These are phyloP conservation scores for Plasmopara viticola DNA, from an alignment of 352 stramenopile species.

Conservation along the genomic window DNA sequence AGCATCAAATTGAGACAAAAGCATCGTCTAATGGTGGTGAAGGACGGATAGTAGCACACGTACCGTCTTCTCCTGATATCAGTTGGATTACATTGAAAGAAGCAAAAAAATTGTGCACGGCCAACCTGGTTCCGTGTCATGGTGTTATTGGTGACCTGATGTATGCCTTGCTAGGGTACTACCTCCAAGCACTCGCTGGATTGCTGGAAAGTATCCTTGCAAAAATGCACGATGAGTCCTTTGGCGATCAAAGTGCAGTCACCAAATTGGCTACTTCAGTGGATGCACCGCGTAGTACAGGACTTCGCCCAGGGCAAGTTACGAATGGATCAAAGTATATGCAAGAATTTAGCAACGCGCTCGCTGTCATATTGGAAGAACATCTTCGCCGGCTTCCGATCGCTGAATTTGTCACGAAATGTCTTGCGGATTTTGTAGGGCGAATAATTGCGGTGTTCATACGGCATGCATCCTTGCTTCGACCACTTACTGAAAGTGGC, in stretches of 20 bases:
- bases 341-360: constrained; percentile 60
- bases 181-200: constrained; percentile 55
- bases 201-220: constrained; percentile 58
- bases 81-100: constrained; percentile 32
- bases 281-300: constrained; percentile 14
- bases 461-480: constrained; percentile 62
- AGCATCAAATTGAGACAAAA: constrained; percentile 28
- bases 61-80: constrained; percentile 4
- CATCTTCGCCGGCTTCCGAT: constrained; percentile 62
- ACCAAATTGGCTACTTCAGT: constrained; percentile 4
- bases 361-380: constrained; percentile 63
- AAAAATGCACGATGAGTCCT: constrained; percentile 84
- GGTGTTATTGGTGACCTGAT: constrained; percentile 48
- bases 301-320: constrained; percentile 12
- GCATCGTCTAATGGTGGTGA: constrained; percentile 10
- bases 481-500: constrained; percentile 64
- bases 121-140: constrained; percentile 39
- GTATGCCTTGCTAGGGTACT: constrained; percentile 58
- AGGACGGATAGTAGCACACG: constrained; percentile 3
- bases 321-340: constrained; percentile 69
- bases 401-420: constrained; percentile 40
- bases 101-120: constrained; percentile 30
- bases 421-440: constrained; percentile 59
- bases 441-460: constrained; percentile 75
- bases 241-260: constrained; percentile 37